Percentiles rank a stretch among this genome's conserved stretches.
Evolutionary conservation across 805 yeast species (phyloP).

Genomic region (Candida nonsorbophila): DNA sequence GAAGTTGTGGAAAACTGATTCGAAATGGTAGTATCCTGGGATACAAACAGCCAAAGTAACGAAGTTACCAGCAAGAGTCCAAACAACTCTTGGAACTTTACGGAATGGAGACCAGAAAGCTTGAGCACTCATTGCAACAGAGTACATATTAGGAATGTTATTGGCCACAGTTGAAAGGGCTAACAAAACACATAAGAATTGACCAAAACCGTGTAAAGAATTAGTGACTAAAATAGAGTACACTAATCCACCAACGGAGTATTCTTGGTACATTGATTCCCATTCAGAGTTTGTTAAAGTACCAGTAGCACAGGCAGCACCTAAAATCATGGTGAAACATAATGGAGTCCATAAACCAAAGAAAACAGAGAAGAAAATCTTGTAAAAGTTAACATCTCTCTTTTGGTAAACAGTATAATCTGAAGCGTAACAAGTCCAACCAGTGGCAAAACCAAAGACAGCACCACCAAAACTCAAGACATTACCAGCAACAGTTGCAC

Average conservation of each 20-base stretch:
- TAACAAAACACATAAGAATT: conserved; percentile 79
- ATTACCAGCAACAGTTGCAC: conserved; percentile 65
- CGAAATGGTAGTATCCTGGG: conserved; percentile 78
- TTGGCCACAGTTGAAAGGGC: conserved; percentile 86
- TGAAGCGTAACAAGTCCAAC: conserved; percentile 91
- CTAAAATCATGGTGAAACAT: conserved; percentile 68
- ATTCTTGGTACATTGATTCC: conserved; percentile 19
- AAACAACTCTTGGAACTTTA: conserved; percentile 72
- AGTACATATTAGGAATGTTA: conserved; percentile 92
- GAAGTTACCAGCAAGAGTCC: conserved; percentile 76
- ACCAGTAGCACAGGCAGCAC: conserved; percentile 83
- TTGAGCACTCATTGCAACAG: conserved; percentile 83
- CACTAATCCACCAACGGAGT: conserved; percentile 64
- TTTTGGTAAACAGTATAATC: conserved; percentile 91
- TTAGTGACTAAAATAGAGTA: conserved; percentile 73
- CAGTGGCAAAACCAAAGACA: conserved; percentile 83
- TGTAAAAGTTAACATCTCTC: conserved; percentile 50
- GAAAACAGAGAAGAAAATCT: conserved; percentile 59
- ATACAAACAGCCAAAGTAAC: conserved; percentile 81
- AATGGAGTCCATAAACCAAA: conserved; percentile 65
- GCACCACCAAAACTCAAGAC: conserved; percentile 81
- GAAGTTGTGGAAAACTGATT: conserved; percentile 70
- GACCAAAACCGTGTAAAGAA: conserved; percentile 84
- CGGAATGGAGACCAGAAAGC: conserved; percentile 72
- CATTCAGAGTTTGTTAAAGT: conserved; percentile 26